phyloP scores from a whole-genome alignment of 108 stramenopile genomes.

The Cyclostephanos invisitatus region DNA sequence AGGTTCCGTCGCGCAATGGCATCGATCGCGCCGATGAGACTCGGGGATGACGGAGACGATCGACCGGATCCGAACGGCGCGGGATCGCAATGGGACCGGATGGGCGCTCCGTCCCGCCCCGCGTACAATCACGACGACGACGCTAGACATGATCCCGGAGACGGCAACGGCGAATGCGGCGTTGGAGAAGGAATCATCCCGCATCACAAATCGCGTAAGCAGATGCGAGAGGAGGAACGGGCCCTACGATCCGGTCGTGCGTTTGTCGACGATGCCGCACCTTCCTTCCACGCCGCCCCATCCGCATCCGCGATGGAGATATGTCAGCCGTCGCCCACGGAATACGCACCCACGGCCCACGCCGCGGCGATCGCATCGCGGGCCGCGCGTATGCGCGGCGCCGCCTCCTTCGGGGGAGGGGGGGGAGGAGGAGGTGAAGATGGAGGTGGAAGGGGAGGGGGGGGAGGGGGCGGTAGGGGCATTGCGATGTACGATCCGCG shows the following conservation, averaged over 20 bases:
- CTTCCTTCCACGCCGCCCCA: background rate
- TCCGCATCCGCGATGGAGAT: conserved; percentile 22
- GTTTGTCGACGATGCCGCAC: conserved; percentile 14
- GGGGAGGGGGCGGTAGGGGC: background rate
- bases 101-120: background rate
- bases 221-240: conserved; percentile 40
- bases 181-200: background rate
- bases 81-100: no score
- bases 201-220: conserved; percentile 37
- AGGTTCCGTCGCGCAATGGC: no score
- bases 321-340: conserved; percentile 44
- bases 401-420: conserved; percentile 14
- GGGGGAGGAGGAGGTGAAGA: background rate
- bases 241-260: conserved; percentile 37
- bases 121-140: background rate
- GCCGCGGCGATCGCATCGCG: conserved; percentile 46
- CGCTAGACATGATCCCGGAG: background rate
- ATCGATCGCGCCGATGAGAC: no score
- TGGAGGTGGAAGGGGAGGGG: background rate
- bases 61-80: no score
- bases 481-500: conserved; percentile 54
- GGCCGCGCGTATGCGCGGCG: conserved; percentile 32
- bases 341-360: conserved; percentile 48
- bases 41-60: no score
- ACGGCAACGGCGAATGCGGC: background rate